phyloP scores from a whole-genome alignment of 208 protist genomes.

The Leishmania major region DNA sequence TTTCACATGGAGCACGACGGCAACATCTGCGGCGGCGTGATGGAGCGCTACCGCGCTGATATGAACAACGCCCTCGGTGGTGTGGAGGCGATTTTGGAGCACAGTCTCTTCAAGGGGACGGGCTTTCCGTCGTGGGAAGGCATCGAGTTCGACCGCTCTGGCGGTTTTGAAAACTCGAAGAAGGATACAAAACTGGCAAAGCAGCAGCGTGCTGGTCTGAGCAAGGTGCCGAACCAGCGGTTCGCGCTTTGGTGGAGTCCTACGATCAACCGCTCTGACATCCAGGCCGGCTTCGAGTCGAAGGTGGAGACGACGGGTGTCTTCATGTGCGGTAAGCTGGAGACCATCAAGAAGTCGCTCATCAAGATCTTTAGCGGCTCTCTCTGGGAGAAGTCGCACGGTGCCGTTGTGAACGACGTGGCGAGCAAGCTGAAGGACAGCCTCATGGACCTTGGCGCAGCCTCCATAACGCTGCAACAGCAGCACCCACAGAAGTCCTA shows the following conservation, averaged over 20 bases:
- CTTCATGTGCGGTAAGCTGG: slow-evolving; percentile 99
- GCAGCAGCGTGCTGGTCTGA: slow-evolving; percentile 99
- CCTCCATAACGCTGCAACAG: slow-evolving; percentile 98
- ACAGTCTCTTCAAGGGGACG: slow-evolving; percentile 99
- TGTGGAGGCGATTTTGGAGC: slow-evolving; percentile 99
- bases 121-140: slow-evolving; percentile 99
- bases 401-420: slow-evolving; percentile 99
- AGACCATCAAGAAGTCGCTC: slow-evolving; percentile 99
- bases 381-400: slow-evolving; percentile 99
- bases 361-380: slow-evolving; percentile 99
- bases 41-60: slow-evolving; percentile 99
- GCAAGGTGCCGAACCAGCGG: slow-evolving; percentile 99
- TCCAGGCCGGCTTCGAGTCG: slow-evolving; percentile 99
- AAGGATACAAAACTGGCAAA: slow-evolving; percentile 99
- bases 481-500: slow-evolving; percentile 93
- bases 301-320: slow-evolving; percentile 99
- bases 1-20: slow-evolving; percentile 99
- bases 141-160: slow-evolving; percentile 99
- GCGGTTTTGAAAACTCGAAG: slow-evolving; percentile 99
- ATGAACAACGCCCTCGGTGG: slow-evolving; percentile 99
- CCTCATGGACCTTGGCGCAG: slow-evolving; percentile 99
- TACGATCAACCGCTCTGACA: slow-evolving; percentile 99
- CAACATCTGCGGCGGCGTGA: slow-evolving; percentile 99
- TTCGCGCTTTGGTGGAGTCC: slow-evolving; percentile 99
- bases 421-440: slow-evolving; percentile 98